Percentiles rank a stretch among this genome's conserved stretches.
phyloP scores from a whole-genome alignment of 139 green algal species.

The Picochlorum sp. region DNA sequence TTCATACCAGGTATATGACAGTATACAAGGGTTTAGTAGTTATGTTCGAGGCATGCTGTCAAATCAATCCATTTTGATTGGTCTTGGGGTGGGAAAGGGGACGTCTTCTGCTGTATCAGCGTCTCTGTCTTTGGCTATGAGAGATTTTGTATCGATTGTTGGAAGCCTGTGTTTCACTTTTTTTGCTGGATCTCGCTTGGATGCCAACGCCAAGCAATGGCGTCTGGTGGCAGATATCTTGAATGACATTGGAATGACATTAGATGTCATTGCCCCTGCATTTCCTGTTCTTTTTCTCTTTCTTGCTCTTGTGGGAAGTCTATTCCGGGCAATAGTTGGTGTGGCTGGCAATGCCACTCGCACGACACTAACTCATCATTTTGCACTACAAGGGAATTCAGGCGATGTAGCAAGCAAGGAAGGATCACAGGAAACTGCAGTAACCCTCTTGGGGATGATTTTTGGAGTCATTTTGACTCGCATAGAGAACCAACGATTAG shows the following conservation, averaged over 20 bases:
- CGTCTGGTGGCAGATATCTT: slow-evolving; percentile 53
- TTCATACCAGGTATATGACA: slow-evolving; percentile 31
- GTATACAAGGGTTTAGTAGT: slow-evolving; percentile 49
- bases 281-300: slow-evolving; percentile 51
- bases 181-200: slow-evolving; percentile 29
- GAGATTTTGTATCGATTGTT: slow-evolving; percentile 24
- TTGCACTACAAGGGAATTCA: slow-evolving; percentile 52
- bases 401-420: slow-evolving; percentile 80
- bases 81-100: slow-evolving; percentile 54
- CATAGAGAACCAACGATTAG: not conserved
- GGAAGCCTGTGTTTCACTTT: slow-evolving; percentile 58
- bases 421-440: slow-evolving; percentile 64
- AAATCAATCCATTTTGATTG: slow-evolving; percentile 49
- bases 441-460: slow-evolving; percentile 67
- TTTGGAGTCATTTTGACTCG: slow-evolving; percentile 54
- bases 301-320: slow-evolving; percentile 46
- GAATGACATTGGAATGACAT: slow-evolving; percentile 33
- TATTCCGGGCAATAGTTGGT: slow-evolving; percentile 50
- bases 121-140: not conserved
- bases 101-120: slow-evolving; percentile 37
- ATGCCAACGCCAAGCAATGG: slow-evolving; percentile 69
- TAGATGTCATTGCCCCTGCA: slow-evolving; percentile 5
- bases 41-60: slow-evolving; percentile 69
- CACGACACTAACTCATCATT: slow-evolving; percentile 78
- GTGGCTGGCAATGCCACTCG: slow-evolving; percentile 64